Evolutionary conservation across 257 asterid species (phyloP), one percentile per base, ranked within the genome.

Genomic region (Przewalskia tangutica): DNA sequence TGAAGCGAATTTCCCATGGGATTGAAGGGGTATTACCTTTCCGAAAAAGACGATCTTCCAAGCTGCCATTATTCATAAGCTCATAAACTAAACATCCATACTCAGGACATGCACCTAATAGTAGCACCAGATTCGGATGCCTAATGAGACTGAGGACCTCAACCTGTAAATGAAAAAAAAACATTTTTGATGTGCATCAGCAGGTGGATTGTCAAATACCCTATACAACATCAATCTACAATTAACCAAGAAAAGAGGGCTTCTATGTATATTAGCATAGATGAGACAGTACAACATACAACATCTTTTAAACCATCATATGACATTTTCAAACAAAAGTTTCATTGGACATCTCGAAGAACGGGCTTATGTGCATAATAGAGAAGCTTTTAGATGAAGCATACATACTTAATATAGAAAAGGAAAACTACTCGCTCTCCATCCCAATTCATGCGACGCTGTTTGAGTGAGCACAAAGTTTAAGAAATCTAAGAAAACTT

Each of bases 51-150:
- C 97, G 90, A 54, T 94, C 98, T 80, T 94, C 98, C 58, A 94
- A 81, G 85, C 97, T 92, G 20, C 97, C 98, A 38, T 89, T 85
- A 87, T 89, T 86, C 97, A 92, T 92, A 90, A 60, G 91, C 77
- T 94, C 98, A n/a, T 94, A 94, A 46, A 91, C 97, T 80, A 94
- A 84, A 83, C 97, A 94, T 40, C 98, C 98, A 27, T 91, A 92
- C 83, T 94, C 94, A 0, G 98, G 91, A 76, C 97, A 94, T 0
- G 97, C 97, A 5, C 98, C 98, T 86, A 94, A 76, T 7, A 94
- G 93, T 36, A 94, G 89, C 59, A 94, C 97, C 95, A 94, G 87
- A 88, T 94, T 91, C 48, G 98, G 98, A 86, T 94, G 98, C 79
- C 97, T 85, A 81, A 91, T 92, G 86, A 86, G 73, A 51, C 97